Percentiles rank a stretch among this genome's conserved stretches.
These are phyloP conservation scores for Lecanicillium sp. DNA, from an alignment of 2,329 filamentous ascomycete genomes.

Conservation along the genomic window DNA sequence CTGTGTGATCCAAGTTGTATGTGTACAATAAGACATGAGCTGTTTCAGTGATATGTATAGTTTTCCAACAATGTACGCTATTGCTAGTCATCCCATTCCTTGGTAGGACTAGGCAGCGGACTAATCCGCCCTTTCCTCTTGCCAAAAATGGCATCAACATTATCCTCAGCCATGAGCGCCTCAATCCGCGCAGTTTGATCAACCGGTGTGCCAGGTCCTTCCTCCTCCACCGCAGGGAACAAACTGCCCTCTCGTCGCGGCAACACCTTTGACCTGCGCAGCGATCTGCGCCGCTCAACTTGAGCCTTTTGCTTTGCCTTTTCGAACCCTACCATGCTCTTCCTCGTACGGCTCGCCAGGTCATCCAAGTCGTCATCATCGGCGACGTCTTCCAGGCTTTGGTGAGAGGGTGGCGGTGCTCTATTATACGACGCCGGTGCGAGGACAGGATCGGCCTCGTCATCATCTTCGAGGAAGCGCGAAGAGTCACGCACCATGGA, in stretches of 20 bases:
- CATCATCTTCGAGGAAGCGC: slow-evolving; percentile 19
- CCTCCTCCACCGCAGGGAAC: slow-evolving; percentile 43
- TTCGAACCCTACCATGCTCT: slow-evolving; percentile 56
- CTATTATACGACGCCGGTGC: slow-evolving; percentile 11
- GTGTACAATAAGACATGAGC: too few species aligned
- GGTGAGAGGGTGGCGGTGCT: slow-evolving; percentile 9
- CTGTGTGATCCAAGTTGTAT: too few species aligned
- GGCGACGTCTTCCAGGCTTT: slow-evolving; percentile 13
- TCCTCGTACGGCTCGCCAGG: slow-evolving; percentile 49
- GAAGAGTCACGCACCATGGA: slow-evolving; percentile 63
- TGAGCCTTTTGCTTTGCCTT: slow-evolving; percentile 54
- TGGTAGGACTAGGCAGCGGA: slow-evolving; percentile 48
- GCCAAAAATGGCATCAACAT: slow-evolving; percentile 78
- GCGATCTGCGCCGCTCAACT: slow-evolving; percentile 44
- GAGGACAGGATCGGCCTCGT: slow-evolving; percentile 19
- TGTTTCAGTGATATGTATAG: too few species aligned
- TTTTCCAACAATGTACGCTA: too few species aligned
- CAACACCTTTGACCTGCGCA: slow-evolving; percentile 34
- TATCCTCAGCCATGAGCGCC: slow-evolving; percentile 62
- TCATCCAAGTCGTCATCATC: slow-evolving; percentile 33
- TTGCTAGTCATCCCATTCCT: slow-evolving; percentile 25
- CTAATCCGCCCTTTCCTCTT: slow-evolving; percentile 51
- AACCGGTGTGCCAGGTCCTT: slow-evolving; percentile 18
- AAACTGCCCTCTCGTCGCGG: slow-evolving; percentile 34
- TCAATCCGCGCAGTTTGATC: slow-evolving; percentile 50